Conservation (phyloP, 78 protist genomes). For the Paulinella micropora region DNA sequence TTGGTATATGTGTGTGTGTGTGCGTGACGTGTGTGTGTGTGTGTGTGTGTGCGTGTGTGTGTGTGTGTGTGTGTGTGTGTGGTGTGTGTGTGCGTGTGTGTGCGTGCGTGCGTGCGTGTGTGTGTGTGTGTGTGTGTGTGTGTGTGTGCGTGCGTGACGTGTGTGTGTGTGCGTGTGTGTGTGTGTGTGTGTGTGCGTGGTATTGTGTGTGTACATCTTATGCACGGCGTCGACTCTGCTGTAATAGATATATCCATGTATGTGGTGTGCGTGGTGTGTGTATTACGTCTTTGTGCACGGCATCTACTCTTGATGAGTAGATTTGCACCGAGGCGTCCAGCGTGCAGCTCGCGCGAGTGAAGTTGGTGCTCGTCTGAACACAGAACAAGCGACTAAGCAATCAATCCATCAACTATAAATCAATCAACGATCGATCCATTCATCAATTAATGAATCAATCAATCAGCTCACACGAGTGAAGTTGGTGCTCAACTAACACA, state of each 20-base stretch:
- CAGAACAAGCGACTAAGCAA: background rate
- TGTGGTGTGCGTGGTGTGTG: no score
- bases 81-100: no score
- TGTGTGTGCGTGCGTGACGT: no score
- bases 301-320: constrained; percentile 75
- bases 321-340: constrained; percentile 79
- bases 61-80: no score
- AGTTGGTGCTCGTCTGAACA: constrained; percentile 43
- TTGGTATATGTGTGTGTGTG: no score
- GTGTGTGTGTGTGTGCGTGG: no score
- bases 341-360: constrained; percentile 70
- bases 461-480: no score
- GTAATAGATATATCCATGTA: constrained; percentile 55
- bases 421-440: background rate
- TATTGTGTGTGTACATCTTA: no score
- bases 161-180: no score
- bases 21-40: no score
- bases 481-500: constrained; percentile 16
- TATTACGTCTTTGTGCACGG: constrained; percentile 58
- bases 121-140: background rate
- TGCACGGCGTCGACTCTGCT: background rate
- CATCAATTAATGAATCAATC: no score
- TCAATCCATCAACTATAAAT: background rate
- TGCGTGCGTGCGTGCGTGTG: background rate
- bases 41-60: background rate